Base-by-base conservation (phyloP, 768 basidiomycete species). In the Termitomyces sp. region DNA sequence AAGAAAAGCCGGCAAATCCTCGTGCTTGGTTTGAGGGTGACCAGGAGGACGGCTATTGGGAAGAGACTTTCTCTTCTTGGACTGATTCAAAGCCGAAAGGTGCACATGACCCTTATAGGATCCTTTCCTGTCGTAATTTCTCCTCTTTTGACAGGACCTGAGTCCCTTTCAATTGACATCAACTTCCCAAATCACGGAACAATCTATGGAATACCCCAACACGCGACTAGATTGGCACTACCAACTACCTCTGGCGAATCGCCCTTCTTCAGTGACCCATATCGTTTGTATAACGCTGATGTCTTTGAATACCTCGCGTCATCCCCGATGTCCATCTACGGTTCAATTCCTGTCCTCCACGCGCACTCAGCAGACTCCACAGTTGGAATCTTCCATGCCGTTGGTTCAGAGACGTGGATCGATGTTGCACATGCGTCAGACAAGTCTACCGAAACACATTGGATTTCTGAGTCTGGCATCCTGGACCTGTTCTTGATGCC, bases 401-500 rank as follows among this genome's bases (percentile, higher is more conserved):
- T 94, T 20, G 93, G 76, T 0, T 95, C 95, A 1, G 97, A 99
- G 67, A 93, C 94, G 0, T 98, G 93, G 89, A 88, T 99, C 48
- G 97, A 98, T 68, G 82, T 98, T 33, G 85, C 79, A 5, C 92
- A 91, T 68, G 71, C 85, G 5, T 75, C 81, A 2, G 75, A 79
- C 10, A 84, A 79, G 61, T 89, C 90, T 8, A 90, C 91, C 0
- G 80, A 88, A 62, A 95, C 96, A 0, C 97, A 98, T 69, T 99
- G 96, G 97, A 87, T 98, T 61, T 94, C 95, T 7, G 97, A 99
- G 72, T 94, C 93, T 4, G 97, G 97, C 44, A 95, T 98, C 60
- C 81, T 99, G 53, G 96, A 99, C 71, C 71, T 97, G 10, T 93
- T 98, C 76, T 78, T 99, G 64, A 83, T 98, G 55, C 94, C 97